Base-by-base conservation (phyloP, 257 asterid genomes). In the Jacaranda mimosifolia region DNA sequence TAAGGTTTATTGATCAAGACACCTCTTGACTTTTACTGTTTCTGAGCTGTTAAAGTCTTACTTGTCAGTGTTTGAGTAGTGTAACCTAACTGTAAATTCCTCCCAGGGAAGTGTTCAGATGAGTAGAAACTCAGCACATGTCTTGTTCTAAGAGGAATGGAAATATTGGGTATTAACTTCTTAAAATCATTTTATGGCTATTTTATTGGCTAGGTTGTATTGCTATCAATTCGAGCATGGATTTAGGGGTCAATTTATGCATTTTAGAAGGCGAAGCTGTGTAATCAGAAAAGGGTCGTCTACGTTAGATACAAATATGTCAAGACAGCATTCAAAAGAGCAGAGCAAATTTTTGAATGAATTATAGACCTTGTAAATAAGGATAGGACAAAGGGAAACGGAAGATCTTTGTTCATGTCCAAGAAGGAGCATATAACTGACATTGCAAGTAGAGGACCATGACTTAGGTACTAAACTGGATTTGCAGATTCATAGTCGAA, bases 1-100 rank as follows among this genome's bases (percentile, higher is more conserved):
- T 70, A 86, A 86, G 87, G 90, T 86, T 81, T 57, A 74, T 78
- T 70, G 57, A 39, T 58, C 80, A 62, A 55, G 55, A 64, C 21
- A n/a, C 65, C 63, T 57, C 68, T 36, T 14, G 9, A 46, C 42
- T 58, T 19, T 73, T 71, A 26, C 57, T 40, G 35, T 36, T 55
- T 48, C 64, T 57, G 21, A 51, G 5, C 63, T 13, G 8, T 69
- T 19, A 40, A 14, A 53, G 9, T 52, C 26, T 60, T 21, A 55
- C 64, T 38, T 26, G 15, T 6, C 63, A 45, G 51, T 63, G 49
- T 67, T 81, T 45, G n/a, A 59, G 18, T 15, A n/a, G 32, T 10
- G 6, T 35, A 14, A 10, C 14, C n/a, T 12, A 59, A 63, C 38
- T n/a, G n/a, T 49, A 12, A 17, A 3, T 35, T 26, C 26, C 21